Percentiles rank a stretch among this genome's conserved stretches.
Conservation (phyloP, 345 rosid species). For the Salix purpurea region DNA sequence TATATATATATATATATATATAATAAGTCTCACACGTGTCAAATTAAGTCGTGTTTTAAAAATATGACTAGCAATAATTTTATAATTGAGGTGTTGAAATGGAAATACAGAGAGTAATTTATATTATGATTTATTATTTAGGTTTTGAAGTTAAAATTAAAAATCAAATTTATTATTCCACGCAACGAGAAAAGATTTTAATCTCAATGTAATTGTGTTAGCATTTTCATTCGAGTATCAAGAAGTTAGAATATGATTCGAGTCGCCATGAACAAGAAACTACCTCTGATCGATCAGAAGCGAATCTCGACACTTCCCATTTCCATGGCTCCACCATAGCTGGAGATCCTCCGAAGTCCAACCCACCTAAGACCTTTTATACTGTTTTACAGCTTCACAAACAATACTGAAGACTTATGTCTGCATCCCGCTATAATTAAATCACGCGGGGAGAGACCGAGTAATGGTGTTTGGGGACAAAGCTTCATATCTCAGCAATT, state of each 20-base stretch:
- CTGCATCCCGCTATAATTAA: neutral
- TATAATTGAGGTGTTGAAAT: no score
- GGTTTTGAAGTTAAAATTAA: no score
- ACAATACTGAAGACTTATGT: neutral
- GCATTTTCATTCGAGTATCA: neutral
- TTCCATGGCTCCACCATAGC: neutral
- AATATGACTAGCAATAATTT: no score
- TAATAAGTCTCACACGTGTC: no score
- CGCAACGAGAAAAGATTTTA: no score
- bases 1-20: no score
- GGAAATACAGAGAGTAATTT: no score
- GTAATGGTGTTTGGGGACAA: neutral
- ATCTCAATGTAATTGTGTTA: neutral
- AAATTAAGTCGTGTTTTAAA: no score
- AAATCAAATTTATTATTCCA: no score
- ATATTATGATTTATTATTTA: no score
- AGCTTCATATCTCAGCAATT: constrained; percentile 9
- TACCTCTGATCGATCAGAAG: neutral
- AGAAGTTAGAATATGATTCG: neutral
- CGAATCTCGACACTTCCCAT: neutral
- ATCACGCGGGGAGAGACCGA: neutral
- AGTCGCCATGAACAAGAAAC: neutral
- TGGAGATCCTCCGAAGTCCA: neutral
- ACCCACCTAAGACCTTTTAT: neutral
- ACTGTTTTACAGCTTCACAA: neutral